phyloP scores from a whole-genome alignment of 352 stramenopile species.

The Phytophthora palmivora region DNA sequence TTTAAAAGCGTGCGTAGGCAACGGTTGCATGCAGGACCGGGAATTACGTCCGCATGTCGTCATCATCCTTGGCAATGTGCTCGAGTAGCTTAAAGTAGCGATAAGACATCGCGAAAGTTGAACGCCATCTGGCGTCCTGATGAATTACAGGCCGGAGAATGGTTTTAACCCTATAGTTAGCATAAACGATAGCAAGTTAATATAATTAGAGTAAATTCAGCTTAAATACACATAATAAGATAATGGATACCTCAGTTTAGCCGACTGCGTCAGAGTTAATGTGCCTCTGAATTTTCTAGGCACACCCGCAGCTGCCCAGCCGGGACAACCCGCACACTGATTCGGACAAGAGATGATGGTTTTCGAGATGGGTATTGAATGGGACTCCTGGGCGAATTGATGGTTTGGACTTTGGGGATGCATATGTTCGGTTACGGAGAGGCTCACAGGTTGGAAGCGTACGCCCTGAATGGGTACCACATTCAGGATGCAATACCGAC shows the following conservation, averaged over 20 bases:
- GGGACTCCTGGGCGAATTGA: too few species aligned
- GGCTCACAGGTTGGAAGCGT: too few species aligned
- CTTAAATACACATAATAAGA: neutral
- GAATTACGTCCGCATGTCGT: constrained; percentile 10
- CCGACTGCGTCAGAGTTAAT: neutral
- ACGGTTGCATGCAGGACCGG: neutral
- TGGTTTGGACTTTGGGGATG: too few species aligned
- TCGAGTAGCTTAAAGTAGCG: constrained; percentile 14
- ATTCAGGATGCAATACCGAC: too few species aligned
- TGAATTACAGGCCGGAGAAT: neutral
- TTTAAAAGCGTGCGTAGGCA: constrained; percentile 2
- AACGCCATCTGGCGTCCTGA: neutral
- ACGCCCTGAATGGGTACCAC: too few species aligned
- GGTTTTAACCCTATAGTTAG: neutral
- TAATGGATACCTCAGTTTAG: constrained; percentile 3
- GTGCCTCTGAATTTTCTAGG: too few species aligned
- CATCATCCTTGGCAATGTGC: constrained; percentile 6
- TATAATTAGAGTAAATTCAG: neutral
- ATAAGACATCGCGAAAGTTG: neutral
- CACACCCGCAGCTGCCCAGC: too few species aligned
- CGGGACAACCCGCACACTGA: too few species aligned
- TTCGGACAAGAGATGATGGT: too few species aligned
- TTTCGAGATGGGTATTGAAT: too few species aligned
- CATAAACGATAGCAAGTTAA: neutral
- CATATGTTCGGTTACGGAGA: too few species aligned